A percentile compares a stretch with the other conserved stretches of the same genome.
Conservation (phyloP, 805 yeast species). For the Lachancea nothofagi region DNA sequence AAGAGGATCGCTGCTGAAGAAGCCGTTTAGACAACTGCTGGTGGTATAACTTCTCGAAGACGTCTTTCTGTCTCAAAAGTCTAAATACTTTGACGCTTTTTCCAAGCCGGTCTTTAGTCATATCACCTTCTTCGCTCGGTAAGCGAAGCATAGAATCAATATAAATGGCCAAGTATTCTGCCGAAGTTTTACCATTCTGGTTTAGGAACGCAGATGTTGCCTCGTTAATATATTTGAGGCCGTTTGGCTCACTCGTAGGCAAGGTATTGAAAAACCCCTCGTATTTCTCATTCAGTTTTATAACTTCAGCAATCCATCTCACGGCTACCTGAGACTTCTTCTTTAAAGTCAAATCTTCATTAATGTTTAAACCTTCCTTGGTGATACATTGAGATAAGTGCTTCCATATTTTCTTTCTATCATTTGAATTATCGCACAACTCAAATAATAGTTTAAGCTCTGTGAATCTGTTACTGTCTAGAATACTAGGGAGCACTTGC, state of each 20-base stretch:
- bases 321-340: slow-evolving; percentile 48
- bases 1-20: slow-evolving; percentile 42
- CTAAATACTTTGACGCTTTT: slow-evolving; percentile 59
- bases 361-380: slow-evolving; percentile 14
- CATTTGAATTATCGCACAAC: slow-evolving; percentile 5
- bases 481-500: slow-evolving; percentile 4
- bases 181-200: slow-evolving; percentile 36
- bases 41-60: slow-evolving; percentile 79
- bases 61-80: slow-evolving; percentile 73
- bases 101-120: slow-evolving; percentile 39
- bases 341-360: slow-evolving; percentile 21
- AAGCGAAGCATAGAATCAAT: slow-evolving; percentile 52
- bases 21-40: slow-evolving; percentile 81
- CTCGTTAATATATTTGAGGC: slow-evolving; percentile 52
- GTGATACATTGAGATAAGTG: slow-evolving; percentile 14
- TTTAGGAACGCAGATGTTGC: slow-evolving; percentile 62
- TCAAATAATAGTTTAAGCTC: slow-evolving; percentile 4
- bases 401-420: slow-evolving; percentile 8
- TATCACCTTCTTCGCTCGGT: slow-evolving; percentile 32
- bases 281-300: slow-evolving; percentile 48
- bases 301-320: slow-evolving; percentile 59
- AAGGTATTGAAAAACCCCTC: slow-evolving; percentile 43
- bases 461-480: slow-evolving; percentile 1
- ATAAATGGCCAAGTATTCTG: slow-evolving; percentile 53
- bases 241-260: slow-evolving; percentile 43